Conservation (phyloP, 805 yeast species). For the Kluyveromyces dobzhanskii region DNA sequence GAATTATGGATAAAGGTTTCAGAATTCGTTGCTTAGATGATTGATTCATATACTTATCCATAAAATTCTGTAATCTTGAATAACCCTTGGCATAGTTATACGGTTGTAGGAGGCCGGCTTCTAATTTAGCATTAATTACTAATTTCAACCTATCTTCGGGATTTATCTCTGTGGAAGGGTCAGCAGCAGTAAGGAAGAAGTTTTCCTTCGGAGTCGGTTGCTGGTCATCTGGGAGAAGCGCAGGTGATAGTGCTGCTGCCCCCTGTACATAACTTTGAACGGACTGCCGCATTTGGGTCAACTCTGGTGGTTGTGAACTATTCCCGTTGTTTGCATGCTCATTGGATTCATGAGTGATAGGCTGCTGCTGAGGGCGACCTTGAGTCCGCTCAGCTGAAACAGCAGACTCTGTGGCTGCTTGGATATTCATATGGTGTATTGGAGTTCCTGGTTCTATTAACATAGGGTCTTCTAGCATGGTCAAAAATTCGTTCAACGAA, state of each 20-base stretch:
- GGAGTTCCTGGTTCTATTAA: conserved; percentile 19
- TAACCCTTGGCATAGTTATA: conserved; percentile 92
- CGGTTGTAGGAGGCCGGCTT: conserved; percentile 88
- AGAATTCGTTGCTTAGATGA: conserved; percentile 77
- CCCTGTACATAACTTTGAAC: no score
- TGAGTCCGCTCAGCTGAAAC: no score
- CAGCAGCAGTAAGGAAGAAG: conserved; percentile 93
- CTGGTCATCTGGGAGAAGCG: conserved; percentile 3
- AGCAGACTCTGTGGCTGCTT: no score
- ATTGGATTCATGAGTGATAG: no score
- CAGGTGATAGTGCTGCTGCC: background rate
- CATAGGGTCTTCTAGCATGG: conserved; percentile 81
- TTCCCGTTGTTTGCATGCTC: no score
- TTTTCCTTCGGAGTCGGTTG: conserved; percentile 80
- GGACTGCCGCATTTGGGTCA: no score
- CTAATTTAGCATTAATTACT: conserved; percentile 88
- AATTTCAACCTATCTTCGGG: conserved; percentile 91
- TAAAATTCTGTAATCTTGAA: conserved; percentile 77
- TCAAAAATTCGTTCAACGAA: conserved; percentile 78
- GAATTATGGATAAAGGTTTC: conserved; percentile 73
- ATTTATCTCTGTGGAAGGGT: conserved; percentile 87
- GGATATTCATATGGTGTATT: background rate
- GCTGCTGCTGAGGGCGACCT: no score
- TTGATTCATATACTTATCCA: conserved; percentile 87
- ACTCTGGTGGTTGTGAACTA: no score